phyloP scores from a whole-genome alignment of 208 protist genomes.

The Acanthamoeba triangularis region DNA sequence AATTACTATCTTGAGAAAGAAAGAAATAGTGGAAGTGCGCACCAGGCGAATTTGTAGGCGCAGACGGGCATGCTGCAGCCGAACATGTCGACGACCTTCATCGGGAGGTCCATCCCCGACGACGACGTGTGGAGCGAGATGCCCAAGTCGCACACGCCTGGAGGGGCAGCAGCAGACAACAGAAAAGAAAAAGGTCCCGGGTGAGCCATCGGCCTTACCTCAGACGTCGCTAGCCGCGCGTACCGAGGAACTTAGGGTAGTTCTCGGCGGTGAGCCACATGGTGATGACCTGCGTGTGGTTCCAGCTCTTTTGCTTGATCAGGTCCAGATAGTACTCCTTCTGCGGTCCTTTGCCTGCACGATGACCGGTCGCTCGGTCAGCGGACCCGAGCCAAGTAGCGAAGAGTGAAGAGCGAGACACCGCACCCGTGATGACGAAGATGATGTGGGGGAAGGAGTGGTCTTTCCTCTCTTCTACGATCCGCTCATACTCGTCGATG shows the following conservation, averaged over 20 bases:
- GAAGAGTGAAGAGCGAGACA: not conserved
- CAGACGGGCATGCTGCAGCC: conserved; percentile 95
- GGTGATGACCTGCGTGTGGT: conserved; percentile 93
- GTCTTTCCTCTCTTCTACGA: conserved; percentile 79
- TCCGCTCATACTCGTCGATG: conserved; percentile 93
- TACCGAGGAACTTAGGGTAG: conserved; percentile 95
- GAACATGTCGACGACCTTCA: conserved; percentile 99
- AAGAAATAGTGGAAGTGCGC: no score
- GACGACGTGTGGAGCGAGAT: conserved; percentile 97
- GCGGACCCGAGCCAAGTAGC: not conserved
- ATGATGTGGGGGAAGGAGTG: conserved; percentile 77
- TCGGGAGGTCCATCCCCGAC: conserved; percentile 97
- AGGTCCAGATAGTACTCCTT: conserved; percentile 82
- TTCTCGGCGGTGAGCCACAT: conserved; percentile 95
- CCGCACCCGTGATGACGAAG: conserved; percentile 90
- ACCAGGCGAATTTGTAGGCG: conserved; percentile 93
- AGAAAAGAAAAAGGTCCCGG: not conserved
- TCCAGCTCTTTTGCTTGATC: conserved; percentile 85
- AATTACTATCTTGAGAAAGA: no score
- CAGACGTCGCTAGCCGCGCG: not conserved
- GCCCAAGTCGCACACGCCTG: conserved; percentile 95
- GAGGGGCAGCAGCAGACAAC: no score
- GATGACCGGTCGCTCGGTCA: not conserved
- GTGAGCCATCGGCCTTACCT: not conserved
- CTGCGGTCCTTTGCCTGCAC: conserved; percentile 87